Evolutionary conservation across 2,329 filamentous ascomycete species (phyloP).

Genomic region (Diplodia corticola): DNA sequence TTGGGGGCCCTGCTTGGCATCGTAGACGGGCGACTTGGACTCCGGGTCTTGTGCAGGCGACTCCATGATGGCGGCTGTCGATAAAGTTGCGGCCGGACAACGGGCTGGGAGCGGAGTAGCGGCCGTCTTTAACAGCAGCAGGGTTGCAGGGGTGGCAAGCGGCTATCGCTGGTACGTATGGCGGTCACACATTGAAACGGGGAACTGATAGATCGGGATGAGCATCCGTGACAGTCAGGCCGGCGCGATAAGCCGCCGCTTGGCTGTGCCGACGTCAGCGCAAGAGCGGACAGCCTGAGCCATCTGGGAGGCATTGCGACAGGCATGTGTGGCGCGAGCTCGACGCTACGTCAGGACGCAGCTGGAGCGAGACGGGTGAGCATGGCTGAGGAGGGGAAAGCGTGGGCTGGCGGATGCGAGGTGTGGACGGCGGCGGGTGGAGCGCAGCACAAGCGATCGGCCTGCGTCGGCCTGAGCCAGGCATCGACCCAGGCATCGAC

Average conservation of each 20-base stretch:
- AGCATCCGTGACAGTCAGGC: background rate
- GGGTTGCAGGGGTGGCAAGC: background rate
- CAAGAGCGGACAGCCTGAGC: background rate
- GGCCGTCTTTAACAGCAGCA: slow-evolving; percentile 8
- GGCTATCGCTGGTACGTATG: slow-evolving; percentile 15
- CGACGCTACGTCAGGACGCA: background rate
- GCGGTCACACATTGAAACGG: background rate
- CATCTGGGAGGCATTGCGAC: too few relatives aligned
- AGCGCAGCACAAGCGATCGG: background rate
- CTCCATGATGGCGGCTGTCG: background rate
- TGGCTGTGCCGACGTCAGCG: background rate
- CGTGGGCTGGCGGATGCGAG: background rate
- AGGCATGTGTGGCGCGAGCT: background rate
- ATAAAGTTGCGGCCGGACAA: background rate
- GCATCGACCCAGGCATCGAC: too few relatives aligned
- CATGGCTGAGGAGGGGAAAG: slow-evolving; percentile 2
- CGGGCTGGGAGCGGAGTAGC: background rate
- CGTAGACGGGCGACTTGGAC: slow-evolving; percentile 18
- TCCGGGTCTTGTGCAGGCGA: background rate
- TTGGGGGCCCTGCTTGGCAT: slow-evolving; percentile 22
- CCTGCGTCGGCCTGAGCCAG: background rate
- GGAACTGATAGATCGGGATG: slow-evolving; percentile 15
- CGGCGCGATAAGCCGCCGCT: slow-evolving; percentile 1
- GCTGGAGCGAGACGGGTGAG: background rate
- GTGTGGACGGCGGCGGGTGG: background rate